Evolutionary conservation across 768 basidiomycete genomes (phyloP), one percentile per base, ranked within the genome.

Genomic region (Suillus alpinus): DNA sequence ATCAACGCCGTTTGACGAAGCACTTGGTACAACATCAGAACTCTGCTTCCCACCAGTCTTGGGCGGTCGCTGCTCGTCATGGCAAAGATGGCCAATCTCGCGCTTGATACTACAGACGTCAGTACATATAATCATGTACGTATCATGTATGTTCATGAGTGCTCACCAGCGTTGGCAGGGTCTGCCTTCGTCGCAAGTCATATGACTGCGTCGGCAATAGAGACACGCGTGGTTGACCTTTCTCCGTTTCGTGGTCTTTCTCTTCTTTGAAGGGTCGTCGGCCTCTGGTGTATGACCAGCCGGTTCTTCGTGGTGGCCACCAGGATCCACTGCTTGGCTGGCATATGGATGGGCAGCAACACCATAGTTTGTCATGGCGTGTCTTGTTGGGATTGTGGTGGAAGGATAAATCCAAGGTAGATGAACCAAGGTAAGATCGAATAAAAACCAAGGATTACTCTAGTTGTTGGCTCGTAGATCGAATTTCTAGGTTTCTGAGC

Each of bases 221-320:
- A 97, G 78, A 71, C 94, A 97, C 6, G 95, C 94, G 76, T 95
- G 93, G 73, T 93, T 93, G 61, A 93, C 92, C 73, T 95, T 95
- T 59, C 92, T 78, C 63, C 92, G 78, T 75, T 91, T 92, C 12
- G 84, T 68, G 31, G 68, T 63, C 61, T 78, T 78, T 67, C 75
- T 77, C 73, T 78, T 81, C 70, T 74, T 77, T 43, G 63, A 63
- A 20, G 26, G 3, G 7, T 72, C 69, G 34, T 74, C 68, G 32
- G 74, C 78, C 63, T 75, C 75, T 6, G 64, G 62, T 16, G 44
- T 44, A 36, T 47, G 44, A 1, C 20, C 16, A 23, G 20, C 10
- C n/a, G 65, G 65, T 49, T 75, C 72, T 31, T 73, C 72, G 59
- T 65, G 64, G 51, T 71, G 70, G 3, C 50, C 7, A 12, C 50